Evolutionary conservation across 1,284 basidiomycete genomes (phyloP).

Genomic region (Coriolopsis trogii): DNA sequence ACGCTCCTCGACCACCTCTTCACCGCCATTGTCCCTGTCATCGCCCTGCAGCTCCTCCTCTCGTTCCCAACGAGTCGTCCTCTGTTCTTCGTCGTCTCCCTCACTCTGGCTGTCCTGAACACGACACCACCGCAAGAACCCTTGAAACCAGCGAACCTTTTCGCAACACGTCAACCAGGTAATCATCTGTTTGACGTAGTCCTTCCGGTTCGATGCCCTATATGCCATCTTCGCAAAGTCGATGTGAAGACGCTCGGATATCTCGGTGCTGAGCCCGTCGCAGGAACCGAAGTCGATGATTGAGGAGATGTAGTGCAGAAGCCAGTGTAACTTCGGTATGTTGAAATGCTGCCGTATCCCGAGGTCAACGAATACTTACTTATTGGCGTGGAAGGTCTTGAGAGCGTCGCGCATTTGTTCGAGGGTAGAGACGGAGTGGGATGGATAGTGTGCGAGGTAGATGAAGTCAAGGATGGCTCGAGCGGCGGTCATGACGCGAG

Average conservation of each 20-base stretch:
- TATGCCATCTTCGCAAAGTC: constrained; percentile 26
- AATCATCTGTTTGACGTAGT: constrained; percentile 36
- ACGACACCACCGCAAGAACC: not conserved
- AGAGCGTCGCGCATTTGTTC: constrained; percentile 19
- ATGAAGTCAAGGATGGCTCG: constrained; percentile 35
- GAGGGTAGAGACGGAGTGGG: constrained; percentile 25
- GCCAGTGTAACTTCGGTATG: constrained; percentile 30
- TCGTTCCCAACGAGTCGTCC: no score
- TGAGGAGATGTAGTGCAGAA: constrained; percentile 14
- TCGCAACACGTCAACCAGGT: constrained; percentile 7
- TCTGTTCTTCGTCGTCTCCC: no score
- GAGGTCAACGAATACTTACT: constrained; percentile 22
- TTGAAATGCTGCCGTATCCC: constrained; percentile 21
- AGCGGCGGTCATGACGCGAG: constrained; percentile 10
- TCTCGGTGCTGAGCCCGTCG: constrained; percentile 35
- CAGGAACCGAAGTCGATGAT: constrained; percentile 17
- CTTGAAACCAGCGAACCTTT: constrained; percentile 1
- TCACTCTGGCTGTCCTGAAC: no score
- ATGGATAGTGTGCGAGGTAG: constrained; percentile 27
- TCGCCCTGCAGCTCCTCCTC: no score
- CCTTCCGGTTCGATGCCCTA: constrained; percentile 25
- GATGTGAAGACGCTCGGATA: constrained; percentile 8
- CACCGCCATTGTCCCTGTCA: no score
- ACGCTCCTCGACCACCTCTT: no score
- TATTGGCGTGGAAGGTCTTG: constrained; percentile 30